Conservation (phyloP, 192 early-diverging fungal species). For the Podila minutissima region DNA sequence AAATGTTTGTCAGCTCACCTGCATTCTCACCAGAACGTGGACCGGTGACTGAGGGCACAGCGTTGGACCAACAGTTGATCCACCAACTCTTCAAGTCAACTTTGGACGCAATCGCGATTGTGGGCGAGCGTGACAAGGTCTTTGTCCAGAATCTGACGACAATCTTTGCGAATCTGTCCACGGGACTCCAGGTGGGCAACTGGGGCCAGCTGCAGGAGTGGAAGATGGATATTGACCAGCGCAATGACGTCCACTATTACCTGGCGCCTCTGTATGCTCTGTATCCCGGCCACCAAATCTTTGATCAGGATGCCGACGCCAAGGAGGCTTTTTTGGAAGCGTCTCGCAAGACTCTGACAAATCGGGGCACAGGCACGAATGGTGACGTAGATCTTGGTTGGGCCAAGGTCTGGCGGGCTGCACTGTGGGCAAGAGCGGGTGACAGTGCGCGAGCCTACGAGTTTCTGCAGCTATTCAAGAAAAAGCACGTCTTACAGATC, state of each 20-base stretch:
- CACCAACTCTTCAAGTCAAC: conserved; percentile 41
- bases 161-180: conserved; percentile 7
- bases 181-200: conserved; percentile 29
- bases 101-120: conserved; percentile 20
- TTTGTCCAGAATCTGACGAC: conserved; percentile 37
- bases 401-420: conserved; percentile 44
- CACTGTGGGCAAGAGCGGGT: conserved; percentile 32
- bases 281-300: conserved; percentile 38
- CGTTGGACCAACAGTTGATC: conserved; percentile 45
- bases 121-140: conserved; percentile 28
- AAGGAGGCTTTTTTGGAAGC: conserved; percentile 17
- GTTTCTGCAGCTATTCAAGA: conserved; percentile 17
- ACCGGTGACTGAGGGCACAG: conserved; percentile 25
- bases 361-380: conserved; percentile 12
- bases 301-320: neutral
- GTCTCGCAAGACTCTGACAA: neutral
- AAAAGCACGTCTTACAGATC: conserved; percentile 1
- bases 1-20: conserved; percentile 17
- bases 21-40: conserved; percentile 44
- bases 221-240: conserved; percentile 47
- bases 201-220: conserved; percentile 51
- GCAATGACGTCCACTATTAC: conserved; percentile 24
- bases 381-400: conserved; percentile 16
- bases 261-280: conserved; percentile 39
- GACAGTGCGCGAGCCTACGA: conserved; percentile 7